These are phyloP conservation scores for Globisporangium solare DNA, from an alignment of 352 stramenopile genomes.

Conservation along the genomic window DNA sequence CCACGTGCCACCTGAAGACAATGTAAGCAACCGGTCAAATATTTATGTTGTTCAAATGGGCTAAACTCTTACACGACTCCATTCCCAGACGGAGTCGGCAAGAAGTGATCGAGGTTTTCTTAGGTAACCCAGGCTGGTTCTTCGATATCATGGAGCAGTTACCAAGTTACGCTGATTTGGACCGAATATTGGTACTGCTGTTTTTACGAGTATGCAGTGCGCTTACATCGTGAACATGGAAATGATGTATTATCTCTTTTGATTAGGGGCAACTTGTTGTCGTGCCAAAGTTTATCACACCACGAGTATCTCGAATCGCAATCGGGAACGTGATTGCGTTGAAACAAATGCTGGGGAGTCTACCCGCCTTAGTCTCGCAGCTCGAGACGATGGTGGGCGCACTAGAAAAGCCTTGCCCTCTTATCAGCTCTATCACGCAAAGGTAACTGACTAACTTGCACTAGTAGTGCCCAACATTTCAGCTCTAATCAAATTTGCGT, in stretches of 20 bases:
- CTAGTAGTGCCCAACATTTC: neutral
- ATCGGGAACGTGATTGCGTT: slow-evolving; percentile 79
- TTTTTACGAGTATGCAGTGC: neutral
- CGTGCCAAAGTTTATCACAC: slow-evolving; percentile 72
- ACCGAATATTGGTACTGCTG: slow-evolving; percentile 56
- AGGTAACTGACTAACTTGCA: slow-evolving; percentile 29
- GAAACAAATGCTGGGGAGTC: slow-evolving; percentile 74
- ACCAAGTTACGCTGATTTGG: slow-evolving; percentile 64
- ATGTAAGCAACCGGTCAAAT: slow-evolving; percentile 36
- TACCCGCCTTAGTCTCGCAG: slow-evolving; percentile 50
- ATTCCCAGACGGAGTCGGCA: slow-evolving; percentile 55
- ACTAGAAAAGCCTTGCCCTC: slow-evolving; percentile 25
- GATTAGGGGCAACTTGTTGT: slow-evolving; percentile 68
- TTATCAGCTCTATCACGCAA: slow-evolving; percentile 62
- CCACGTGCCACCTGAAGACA: slow-evolving; percentile 70
- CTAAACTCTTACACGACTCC: neutral
- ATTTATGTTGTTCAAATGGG: too few species aligned
- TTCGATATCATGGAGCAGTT: slow-evolving; percentile 79
- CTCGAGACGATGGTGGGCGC: slow-evolving; percentile 33
- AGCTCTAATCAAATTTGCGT: neutral
- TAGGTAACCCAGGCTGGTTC: slow-evolving; percentile 79
- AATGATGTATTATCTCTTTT: slow-evolving; percentile 1
- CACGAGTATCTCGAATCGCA: slow-evolving; percentile 55
- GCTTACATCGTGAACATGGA: too few species aligned
- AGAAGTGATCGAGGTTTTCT: slow-evolving; percentile 62